Evolutionary conservation across 2,329 filamentous ascomycete genomes (phyloP).

Genomic region (Colletotrichum sp.): DNA sequence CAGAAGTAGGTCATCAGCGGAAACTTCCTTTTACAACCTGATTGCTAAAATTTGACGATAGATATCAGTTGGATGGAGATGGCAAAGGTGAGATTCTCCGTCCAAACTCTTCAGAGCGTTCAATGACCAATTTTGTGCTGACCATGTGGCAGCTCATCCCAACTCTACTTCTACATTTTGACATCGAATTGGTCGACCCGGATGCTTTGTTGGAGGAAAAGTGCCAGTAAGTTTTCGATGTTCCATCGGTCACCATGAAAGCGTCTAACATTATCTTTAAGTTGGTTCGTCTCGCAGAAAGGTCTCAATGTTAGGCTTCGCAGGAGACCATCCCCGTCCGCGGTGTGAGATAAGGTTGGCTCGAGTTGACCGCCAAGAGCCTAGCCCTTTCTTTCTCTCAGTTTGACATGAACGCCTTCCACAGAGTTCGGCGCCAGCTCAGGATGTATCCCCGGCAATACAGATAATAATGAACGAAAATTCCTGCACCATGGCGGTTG

Average conservation of each 20-base stretch:
- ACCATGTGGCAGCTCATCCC: background rate
- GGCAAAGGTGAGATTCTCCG: background rate
- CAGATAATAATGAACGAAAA: background rate
- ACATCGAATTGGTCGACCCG: background rate
- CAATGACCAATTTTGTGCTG: background rate
- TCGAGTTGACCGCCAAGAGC: background rate
- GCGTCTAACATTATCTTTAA: background rate
- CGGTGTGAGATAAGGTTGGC: background rate
- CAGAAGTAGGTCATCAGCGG: background rate
- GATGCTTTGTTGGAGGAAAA: background rate
- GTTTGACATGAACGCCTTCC: background rate
- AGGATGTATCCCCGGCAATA: background rate
- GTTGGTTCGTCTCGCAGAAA: slow-evolving; percentile 1
- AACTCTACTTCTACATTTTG: background rate
- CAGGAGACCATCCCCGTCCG: background rate
- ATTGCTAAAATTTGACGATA: background rate
- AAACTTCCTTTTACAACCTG: background rate
- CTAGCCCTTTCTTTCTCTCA: background rate
- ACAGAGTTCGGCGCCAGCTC: background rate
- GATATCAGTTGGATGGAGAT: slow-evolving; percentile 20
- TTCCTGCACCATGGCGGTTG: background rate
- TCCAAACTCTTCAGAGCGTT: accelerated
- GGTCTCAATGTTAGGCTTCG: background rate
- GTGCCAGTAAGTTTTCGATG: background rate
- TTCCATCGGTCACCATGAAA: background rate